Conservation (phyloP, 2,329 filamentous ascomycete genomes). For the Fusarium pseudocircinatum region DNA sequence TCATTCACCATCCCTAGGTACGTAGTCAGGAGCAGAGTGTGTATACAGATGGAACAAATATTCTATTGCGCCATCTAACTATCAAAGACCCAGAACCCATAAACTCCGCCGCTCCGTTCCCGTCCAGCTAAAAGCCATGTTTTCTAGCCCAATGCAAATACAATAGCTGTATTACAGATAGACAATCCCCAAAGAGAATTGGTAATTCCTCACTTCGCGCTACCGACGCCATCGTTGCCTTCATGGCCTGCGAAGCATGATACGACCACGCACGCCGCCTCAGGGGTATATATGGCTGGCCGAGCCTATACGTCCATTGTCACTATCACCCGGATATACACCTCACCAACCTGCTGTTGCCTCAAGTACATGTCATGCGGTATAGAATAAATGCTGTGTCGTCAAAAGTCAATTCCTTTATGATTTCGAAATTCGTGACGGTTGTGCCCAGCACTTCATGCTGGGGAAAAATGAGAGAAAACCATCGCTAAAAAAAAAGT, state of each 20-base stretch:
- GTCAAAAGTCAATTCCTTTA: conserved; percentile 42
- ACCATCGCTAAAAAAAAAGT: conserved; percentile 42
- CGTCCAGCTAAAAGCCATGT: conserved; percentile 41
- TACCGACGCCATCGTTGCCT: conserved; percentile 12
- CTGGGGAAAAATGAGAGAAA: conserved; percentile 43
- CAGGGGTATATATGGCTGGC: conserved; percentile 37
- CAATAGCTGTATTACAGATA: conserved; percentile 38
- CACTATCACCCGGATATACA: conserved; percentile 14
- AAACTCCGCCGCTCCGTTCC: conserved; percentile 50
- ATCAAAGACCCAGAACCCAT: conserved; percentile 42
- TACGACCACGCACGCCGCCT: conserved; percentile 3
- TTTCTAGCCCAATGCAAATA: conserved; percentile 44
- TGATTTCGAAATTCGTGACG: conserved; percentile 43
- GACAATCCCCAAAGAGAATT: conserved; percentile 24
- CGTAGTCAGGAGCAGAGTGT: not conserved
- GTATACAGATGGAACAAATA: conserved; percentile 29
- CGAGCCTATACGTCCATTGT: conserved; percentile 30
- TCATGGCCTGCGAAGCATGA: conserved; percentile 2
- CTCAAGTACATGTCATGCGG: conserved; percentile 32
- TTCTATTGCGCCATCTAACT: conserved; percentile 39
- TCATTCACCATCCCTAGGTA: not conserved
- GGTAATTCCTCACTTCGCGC: conserved; percentile 16
- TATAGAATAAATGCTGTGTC: conserved; percentile 40
- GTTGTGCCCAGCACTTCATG: conserved; percentile 31
- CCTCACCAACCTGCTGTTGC: conserved; percentile 9